Evolutionary conservation across 1,284 basidiomycete genomes (phyloP).

Genomic region (Ganoderma meredithae): DNA sequence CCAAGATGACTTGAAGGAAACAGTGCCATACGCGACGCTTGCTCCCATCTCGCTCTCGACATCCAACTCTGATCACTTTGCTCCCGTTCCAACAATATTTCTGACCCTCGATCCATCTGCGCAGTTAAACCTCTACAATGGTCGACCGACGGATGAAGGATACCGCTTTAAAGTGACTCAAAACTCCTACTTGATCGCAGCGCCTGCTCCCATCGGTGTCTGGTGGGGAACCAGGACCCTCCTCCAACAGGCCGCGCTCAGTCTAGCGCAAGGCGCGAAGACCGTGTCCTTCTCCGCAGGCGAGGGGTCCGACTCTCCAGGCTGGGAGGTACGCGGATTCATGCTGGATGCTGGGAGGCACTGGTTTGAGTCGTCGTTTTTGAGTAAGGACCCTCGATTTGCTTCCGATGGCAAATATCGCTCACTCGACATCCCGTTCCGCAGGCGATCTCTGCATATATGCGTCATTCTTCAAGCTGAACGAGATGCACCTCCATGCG

Average conservation of each 20-base stretch:
- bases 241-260: constrained; percentile 41
- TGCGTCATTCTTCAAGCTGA: constrained; percentile 49
- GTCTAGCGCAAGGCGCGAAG: constrained; percentile 34
- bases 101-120: constrained; percentile 37
- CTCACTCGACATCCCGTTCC: not conserved
- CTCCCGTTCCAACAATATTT: constrained; percentile 35
- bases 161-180: constrained; percentile 42
- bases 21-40: constrained; percentile 30
- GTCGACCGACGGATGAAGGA: constrained; percentile 43
- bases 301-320: constrained; percentile 43
- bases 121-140: constrained; percentile 43
- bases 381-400: constrained; percentile 24
- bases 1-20: constrained; percentile 39
- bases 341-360: constrained; percentile 50
- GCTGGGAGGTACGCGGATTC: constrained; percentile 48
- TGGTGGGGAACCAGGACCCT: constrained; percentile 49
- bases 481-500: constrained; percentile 43
- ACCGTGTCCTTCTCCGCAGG: constrained; percentile 41
- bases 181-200: constrained; percentile 39
- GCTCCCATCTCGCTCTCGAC: constrained; percentile 27
- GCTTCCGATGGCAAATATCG: not conserved
- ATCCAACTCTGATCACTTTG: constrained; percentile 18
- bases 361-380: constrained; percentile 41
- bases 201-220: constrained; percentile 44
- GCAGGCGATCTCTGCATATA: constrained; percentile 47